Evolutionary conservation across 2,329 filamentous ascomycete genomes (phyloP).

Genomic region (Cephalotrichum gorgonifer): DNA sequence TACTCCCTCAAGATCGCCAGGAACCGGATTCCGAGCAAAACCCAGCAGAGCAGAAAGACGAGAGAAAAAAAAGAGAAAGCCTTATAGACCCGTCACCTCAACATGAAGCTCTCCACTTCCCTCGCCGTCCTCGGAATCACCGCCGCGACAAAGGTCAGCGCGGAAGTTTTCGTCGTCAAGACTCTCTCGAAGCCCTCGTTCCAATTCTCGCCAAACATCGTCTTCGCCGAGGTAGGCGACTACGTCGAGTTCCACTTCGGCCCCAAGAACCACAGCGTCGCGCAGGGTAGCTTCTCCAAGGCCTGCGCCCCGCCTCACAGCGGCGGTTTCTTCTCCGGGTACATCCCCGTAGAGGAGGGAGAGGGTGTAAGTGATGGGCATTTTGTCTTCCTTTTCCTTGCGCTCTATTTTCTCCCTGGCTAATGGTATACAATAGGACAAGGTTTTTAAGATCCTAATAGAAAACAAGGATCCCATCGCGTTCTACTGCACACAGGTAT

Average conservation of each 20-base stretch:
- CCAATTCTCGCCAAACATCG: constrained; percentile 21
- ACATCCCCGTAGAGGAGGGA: constrained; percentile 16
- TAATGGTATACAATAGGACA: constrained; percentile 13
- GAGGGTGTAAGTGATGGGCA: too few species aligned
- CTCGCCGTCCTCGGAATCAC: not conserved
- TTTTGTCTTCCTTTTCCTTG: too few species aligned
- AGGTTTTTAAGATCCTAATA: constrained; percentile 23
- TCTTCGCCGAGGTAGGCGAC: constrained; percentile 21
- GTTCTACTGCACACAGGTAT: constrained; percentile 25
- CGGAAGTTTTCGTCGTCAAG: constrained; percentile 14
- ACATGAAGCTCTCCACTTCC: not conserved
- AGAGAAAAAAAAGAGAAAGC: not conserved
- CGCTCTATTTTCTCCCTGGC: too few species aligned
- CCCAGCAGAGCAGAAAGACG: not conserved
- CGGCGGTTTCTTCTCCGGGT: constrained; percentile 28
- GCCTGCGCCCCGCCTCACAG: constrained; percentile 22
- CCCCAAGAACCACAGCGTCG: constrained; percentile 25
- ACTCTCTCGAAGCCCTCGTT: constrained; percentile 18
- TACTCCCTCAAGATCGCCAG: not conserved
- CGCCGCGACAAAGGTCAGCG: constrained; percentile 9
- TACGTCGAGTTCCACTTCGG: constrained; percentile 26
- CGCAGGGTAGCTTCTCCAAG: constrained; percentile 21
- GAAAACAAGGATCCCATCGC: constrained; percentile 20
- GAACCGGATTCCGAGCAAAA: not conserved
- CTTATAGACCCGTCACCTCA: not conserved